Evolutionary conservation across 257 asterid genomes (phyloP), one percentile per base, ranked within the genome.

Genomic region (Solanum dulcamara): DNA sequence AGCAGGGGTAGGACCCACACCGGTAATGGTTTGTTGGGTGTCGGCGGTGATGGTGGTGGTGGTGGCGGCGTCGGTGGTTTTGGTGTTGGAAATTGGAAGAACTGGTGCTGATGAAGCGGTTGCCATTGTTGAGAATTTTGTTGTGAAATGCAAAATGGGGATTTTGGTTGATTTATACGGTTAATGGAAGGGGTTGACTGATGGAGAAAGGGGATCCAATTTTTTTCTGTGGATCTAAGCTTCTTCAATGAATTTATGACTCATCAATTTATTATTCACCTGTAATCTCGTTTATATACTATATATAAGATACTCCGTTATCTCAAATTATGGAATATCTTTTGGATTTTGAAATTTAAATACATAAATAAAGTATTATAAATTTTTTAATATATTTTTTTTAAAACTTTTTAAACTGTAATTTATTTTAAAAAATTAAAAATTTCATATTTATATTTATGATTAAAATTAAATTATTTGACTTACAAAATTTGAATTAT

Each of bases 31-130:
- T 59, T 85, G 66, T 28, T 77, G 83, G 84, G 88, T 24, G 57
- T 33, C 35, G 22, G 67, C 5, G 42, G 79, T 2, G 17, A 26
- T 10, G 60, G 85, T 6, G 87, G 84, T 32, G 15, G n/a, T 14
- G 30, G 85, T 6, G 10, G 59, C 18, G 81, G 84, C 4, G 89
- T 81, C 12, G 88, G 67, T 35, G 84, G 86, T 22, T 53, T 87
- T 90, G 44, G 94, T 81, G 83, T 86, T 89, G 91, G 97, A 85
- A 86, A 92, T 87, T 1, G 98, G 98, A 57, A 94, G 95, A 85
- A 93, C 77, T 5, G 97, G 93, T 38, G 96, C 86, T 30, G 94
- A 86, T 17, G 92, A 87, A 9, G 93, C 90, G 18, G 33, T 93
- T 90, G 93, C 55, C 64, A 80, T 80, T 20, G 35, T 35, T 28